These are phyloP conservation scores for Yarrowia deformans DNA, from an alignment of 805 yeast genomes.

Conservation along the genomic window DNA sequence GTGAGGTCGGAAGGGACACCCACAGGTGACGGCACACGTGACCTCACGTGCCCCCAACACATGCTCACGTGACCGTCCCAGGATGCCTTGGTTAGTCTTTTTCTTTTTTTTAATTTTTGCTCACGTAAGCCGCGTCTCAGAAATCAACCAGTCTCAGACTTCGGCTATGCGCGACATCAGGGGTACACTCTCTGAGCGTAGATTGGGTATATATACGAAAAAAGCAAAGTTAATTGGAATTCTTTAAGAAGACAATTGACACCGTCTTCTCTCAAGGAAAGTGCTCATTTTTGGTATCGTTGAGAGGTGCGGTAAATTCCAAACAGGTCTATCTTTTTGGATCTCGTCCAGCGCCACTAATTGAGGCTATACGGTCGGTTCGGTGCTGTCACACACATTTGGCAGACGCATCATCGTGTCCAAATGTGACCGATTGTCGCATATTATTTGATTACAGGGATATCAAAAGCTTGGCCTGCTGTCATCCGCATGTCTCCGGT, in stretches of 20 bases:
- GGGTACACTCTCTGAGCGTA: slow-evolving; percentile 22
- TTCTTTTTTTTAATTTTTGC: too few species aligned
- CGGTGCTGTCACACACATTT: background rate
- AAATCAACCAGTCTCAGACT: slow-evolving; percentile 7
- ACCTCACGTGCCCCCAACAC: background rate
- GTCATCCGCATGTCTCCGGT: background rate
- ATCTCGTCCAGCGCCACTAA: background rate
- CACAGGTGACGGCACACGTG: background rate
- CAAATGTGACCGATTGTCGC: background rate
- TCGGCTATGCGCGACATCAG: slow-evolving; percentile 35
- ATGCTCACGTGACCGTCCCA: too few species aligned
- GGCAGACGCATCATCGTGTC: background rate
- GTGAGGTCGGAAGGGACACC: too few species aligned
- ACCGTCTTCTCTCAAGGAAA: too few species aligned
- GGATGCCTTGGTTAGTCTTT: too few species aligned
- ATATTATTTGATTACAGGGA: slow-evolving; percentile 11
- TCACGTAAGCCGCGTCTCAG: background rate
- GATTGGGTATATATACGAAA: slow-evolving; percentile 30
- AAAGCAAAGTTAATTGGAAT: slow-evolving; percentile 2
- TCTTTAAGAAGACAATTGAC: too few species aligned
- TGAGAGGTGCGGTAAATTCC: background rate
- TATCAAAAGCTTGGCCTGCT: background rate
- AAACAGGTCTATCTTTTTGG: too few species aligned
- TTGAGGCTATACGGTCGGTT: background rate
- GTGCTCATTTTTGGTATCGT: background rate